Conservation (phyloP, 768 basidiomycete species). For the Rhizopogon salebrosus region DNA sequence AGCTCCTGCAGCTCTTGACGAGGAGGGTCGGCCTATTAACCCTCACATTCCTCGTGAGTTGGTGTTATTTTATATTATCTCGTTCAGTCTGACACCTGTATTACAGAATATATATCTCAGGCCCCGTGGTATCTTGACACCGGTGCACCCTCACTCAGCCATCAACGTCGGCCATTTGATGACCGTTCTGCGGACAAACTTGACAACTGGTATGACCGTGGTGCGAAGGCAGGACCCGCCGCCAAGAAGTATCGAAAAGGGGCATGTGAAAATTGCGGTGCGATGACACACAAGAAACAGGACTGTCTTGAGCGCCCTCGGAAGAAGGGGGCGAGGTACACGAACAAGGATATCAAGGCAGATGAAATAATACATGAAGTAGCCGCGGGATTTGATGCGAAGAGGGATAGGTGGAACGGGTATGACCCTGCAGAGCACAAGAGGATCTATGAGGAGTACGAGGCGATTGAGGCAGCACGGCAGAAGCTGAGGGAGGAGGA, state of each 20-base stretch:
- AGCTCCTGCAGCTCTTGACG: conserved; percentile 91
- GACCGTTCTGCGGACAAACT: conserved; percentile 60
- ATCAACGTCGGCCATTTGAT: conserved; percentile 78
- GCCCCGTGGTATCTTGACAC: conserved; percentile 99
- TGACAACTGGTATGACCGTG: conserved; percentile 90
- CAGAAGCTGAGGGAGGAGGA: conserved; percentile 93
- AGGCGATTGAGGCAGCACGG: conserved; percentile 84
- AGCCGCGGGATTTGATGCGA: conserved; percentile 78
- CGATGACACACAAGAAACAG: conserved; percentile 85
- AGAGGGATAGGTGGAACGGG: conserved; percentile 98
- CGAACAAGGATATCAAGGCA: conserved; percentile 82
- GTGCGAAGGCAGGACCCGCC: conserved; percentile 77
- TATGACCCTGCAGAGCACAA: conserved; percentile 89
- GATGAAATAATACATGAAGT: conserved; percentile 90
- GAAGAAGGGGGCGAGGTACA: conserved; percentile 92
- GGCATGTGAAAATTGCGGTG: conserved; percentile 98
- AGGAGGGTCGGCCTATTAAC: conserved; percentile 93
- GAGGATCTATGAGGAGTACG: conserved; percentile 88
- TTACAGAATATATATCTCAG: conserved; percentile 91
- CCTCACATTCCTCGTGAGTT: conserved; percentile 97
- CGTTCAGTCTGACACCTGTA: conserved; percentile 3
- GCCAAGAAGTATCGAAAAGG: conserved; percentile 97
- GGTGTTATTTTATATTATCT: background rate
- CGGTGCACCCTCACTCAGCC: conserved; percentile 87
- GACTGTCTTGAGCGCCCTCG: conserved; percentile 97